Conservation (phyloP, 371 early-diverging fungal genomes). For the Mucor mucedo region DNA sequence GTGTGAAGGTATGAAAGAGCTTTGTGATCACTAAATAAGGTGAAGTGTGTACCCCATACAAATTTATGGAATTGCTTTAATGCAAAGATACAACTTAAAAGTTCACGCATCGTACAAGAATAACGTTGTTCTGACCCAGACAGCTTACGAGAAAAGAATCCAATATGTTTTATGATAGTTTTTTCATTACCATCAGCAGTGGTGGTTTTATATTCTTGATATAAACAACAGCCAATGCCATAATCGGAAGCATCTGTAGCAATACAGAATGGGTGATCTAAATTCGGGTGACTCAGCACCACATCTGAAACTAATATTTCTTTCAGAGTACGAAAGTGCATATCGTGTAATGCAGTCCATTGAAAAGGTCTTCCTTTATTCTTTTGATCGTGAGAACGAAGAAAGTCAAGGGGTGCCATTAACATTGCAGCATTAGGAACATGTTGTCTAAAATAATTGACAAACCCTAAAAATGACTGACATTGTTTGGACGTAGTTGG, state of each 20-base stretch:
- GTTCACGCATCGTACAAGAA: conserved; percentile 5
- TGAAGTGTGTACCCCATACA: conserved; percentile 23
- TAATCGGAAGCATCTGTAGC: conserved; percentile 44
- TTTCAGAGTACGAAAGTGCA: conserved; percentile 7
- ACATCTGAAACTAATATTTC: background rate
- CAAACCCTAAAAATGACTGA: too few species aligned
- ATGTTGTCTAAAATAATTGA: too few species aligned
- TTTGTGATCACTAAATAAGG: conserved; percentile 22
- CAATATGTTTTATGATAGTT: too few species aligned
- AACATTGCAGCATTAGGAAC: conserved; percentile 17
- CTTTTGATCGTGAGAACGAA: conserved; percentile 15
- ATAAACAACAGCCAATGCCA: conserved; percentile 43
- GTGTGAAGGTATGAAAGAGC: conserved; percentile 14
- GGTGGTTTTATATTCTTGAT: conserved; percentile 20
- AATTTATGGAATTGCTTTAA: conserved; percentile 30
- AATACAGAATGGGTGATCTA: conserved; percentile 13
- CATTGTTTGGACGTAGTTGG: too few species aligned
- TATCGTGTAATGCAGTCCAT: conserved; percentile 16
- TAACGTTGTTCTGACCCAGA: background rate
- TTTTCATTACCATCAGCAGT: background rate
- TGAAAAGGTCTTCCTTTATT: background rate
- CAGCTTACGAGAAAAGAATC: background rate
- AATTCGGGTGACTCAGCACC: conserved; percentile 28
- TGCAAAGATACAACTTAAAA: conserved; percentile 13
- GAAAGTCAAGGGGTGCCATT: conserved; percentile 25